phyloP scores from a whole-genome alignment of 108 stramenopile genomes.

The Chaetoceros muelleri region DNA sequence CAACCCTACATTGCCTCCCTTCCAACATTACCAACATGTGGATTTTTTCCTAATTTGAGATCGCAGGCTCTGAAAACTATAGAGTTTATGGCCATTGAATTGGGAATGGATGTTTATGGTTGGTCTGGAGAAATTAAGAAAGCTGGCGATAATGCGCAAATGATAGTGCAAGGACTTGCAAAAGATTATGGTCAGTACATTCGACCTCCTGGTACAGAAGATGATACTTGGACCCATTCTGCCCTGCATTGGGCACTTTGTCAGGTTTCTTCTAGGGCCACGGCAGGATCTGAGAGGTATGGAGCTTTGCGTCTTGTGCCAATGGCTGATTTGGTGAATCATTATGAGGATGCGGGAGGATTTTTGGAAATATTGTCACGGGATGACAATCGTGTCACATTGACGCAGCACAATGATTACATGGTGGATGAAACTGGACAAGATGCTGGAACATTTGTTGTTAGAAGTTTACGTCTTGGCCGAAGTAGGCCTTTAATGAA shows the following conservation, averaged over 20 bases:
- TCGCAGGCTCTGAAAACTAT: conserved; percentile 60
- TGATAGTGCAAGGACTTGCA: conserved; percentile 29
- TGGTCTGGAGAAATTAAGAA: conserved; percentile 65
- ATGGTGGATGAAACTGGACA: conserved; percentile 26
- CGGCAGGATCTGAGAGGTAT: conserved; percentile 42
- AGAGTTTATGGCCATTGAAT: conserved; percentile 45
- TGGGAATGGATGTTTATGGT: conserved; percentile 58
- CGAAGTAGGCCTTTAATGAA: conserved; percentile 41
- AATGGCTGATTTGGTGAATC: conserved; percentile 73
- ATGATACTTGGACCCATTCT: conserved; percentile 12
- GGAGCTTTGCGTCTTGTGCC: conserved; percentile 64
- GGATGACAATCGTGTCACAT: background rate
- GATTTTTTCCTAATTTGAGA: conserved; percentile 36
- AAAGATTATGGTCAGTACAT: conserved; percentile 31
- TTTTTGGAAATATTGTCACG: conserved; percentile 37
- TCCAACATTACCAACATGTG: conserved; percentile 64
- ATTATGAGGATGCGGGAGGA: conserved; percentile 58
- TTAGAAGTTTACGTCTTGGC: conserved; percentile 55
- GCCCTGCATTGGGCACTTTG: conserved; percentile 68
- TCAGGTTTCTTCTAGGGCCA: conserved; percentile 67
- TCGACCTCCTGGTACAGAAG: conserved; percentile 22
- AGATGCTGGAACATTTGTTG: conserved; percentile 66
- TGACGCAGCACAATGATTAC: background rate
- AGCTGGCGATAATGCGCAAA: conserved; percentile 44
- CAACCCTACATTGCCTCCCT: conserved; percentile 74